phyloP scores from a whole-genome alignment of 768 basidiomycete genomes.

The Dioszegia hungarica region DNA sequence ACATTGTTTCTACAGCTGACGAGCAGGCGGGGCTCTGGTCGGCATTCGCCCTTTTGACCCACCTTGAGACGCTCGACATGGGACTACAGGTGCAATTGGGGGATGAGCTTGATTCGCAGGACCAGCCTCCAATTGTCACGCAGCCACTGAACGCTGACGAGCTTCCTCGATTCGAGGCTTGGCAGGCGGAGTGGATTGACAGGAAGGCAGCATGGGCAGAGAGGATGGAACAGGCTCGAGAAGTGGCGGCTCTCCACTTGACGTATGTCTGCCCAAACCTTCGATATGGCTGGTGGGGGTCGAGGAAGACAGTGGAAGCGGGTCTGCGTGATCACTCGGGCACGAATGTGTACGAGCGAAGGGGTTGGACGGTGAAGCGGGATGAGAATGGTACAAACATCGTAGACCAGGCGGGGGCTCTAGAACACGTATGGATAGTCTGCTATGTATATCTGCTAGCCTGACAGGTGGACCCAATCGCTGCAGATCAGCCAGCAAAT shows the following conservation, averaged over 20 bases:
- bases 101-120: too few species aligned
- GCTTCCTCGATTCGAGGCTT: not conserved
- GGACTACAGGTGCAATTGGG: not conserved
- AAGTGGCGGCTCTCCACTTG: not conserved
- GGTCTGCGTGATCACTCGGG: not conserved
- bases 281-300: not conserved
- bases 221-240: not conserved
- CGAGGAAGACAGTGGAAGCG: not conserved
- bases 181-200: not conserved
- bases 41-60: not conserved
- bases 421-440: too few species aligned
- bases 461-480: too few species aligned
- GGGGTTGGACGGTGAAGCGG: not conserved
- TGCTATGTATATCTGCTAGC: too few species aligned
- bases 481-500: too few species aligned
- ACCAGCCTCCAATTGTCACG: not conserved
- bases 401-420: too few species aligned
- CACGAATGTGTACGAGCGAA: not conserved
- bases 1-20: not conserved
- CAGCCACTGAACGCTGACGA: not conserved
- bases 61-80: not conserved
- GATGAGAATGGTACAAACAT: not conserved
- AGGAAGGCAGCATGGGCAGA: not conserved
- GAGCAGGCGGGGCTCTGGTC: not conserved
- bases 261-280: not conserved